These are phyloP conservation scores for Zygosaccharomyces bailii DNA, from an alignment of 805 yeast genomes.

Conservation along the genomic window DNA sequence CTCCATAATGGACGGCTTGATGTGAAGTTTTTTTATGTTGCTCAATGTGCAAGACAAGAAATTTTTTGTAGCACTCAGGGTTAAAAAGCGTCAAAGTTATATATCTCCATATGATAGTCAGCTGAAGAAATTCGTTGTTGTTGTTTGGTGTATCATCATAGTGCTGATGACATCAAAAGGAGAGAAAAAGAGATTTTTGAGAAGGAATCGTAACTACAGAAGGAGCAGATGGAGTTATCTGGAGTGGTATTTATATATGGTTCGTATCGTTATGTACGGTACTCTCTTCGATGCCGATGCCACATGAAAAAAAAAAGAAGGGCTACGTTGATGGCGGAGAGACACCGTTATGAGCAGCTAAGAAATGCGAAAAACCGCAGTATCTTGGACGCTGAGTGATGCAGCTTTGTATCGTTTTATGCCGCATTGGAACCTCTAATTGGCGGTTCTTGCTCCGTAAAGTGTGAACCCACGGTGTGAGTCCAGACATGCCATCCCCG, in stretches of 20 bases:
- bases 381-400: no score
- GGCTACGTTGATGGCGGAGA: no score
- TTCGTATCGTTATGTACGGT: not conserved
- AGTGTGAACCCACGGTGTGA: no score
- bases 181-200: not conserved
- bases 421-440: no score
- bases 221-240: not conserved
- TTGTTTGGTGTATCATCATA: conserved; percentile 41
- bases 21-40: no score
- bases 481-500: no score
- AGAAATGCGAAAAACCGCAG: no score
- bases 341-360: no score
- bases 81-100: conserved; percentile 59
- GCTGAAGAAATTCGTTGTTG: conserved; percentile 68
- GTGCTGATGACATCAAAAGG: conserved; percentile 1
- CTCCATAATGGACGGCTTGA: conserved; percentile 6
- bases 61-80: conserved; percentile 44
- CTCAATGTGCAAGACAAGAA: conserved; percentile 7
- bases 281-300: no score
- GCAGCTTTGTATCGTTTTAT: no score
- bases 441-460: no score
- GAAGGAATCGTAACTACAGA: not conserved
- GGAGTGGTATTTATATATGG: conserved; percentile 1
- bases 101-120: conserved; percentile 56
- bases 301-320: no score